Evolutionary conservation across 2,329 filamentous ascomycete species (phyloP).

Genomic region (Epichloe glyceriae): DNA sequence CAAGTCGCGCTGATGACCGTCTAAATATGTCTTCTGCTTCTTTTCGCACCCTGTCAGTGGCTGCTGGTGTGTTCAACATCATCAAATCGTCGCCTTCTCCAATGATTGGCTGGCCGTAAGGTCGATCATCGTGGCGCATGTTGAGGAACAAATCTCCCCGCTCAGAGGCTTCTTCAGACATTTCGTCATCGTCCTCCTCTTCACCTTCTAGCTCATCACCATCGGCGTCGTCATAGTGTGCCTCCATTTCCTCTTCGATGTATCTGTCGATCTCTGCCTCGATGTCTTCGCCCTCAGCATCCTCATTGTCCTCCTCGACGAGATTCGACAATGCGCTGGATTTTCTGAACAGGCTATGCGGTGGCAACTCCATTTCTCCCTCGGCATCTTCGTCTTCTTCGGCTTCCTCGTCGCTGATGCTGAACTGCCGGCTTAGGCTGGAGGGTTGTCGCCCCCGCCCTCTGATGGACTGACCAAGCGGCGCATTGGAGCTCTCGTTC

Average conservation of each 20-base stretch:
- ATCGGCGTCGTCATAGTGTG: constrained; percentile 23
- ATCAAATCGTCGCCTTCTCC: constrained; percentile 38
- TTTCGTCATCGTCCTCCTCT: constrained; percentile 24
- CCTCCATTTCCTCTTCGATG: constrained; percentile 23
- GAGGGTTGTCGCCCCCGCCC: constrained; percentile 33
- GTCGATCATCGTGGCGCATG: constrained; percentile 29
- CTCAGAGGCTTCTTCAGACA: constrained; percentile 27
- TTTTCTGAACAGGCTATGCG: constrained; percentile 20
- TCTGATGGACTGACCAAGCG: constrained; percentile 36
- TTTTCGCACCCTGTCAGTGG: constrained; percentile 36
- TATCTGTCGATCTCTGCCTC: constrained; percentile 25
- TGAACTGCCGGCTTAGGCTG: constrained; percentile 32
- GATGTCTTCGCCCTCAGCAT: constrained; percentile 18
- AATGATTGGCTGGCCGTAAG: constrained; percentile 25
- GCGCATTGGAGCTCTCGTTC: constrained; percentile 25
- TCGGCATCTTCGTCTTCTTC: constrained; percentile 20
- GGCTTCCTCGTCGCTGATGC: constrained; percentile 20
- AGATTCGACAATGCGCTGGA: constrained; percentile 10
- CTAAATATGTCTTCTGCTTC: constrained; percentile 45
- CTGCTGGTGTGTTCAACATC: constrained; percentile 42
- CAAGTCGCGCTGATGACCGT: constrained; percentile 35
- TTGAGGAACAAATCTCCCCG: constrained; percentile 38
- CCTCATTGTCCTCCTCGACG: constrained; percentile 11
- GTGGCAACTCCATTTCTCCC: constrained; percentile 22
- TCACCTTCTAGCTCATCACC: constrained; percentile 26